These are phyloP conservation scores for Cutaneotrichosporon sp. DNA, from an alignment of 1,284 basidiomycete genomes.

Conservation along the genomic window DNA sequence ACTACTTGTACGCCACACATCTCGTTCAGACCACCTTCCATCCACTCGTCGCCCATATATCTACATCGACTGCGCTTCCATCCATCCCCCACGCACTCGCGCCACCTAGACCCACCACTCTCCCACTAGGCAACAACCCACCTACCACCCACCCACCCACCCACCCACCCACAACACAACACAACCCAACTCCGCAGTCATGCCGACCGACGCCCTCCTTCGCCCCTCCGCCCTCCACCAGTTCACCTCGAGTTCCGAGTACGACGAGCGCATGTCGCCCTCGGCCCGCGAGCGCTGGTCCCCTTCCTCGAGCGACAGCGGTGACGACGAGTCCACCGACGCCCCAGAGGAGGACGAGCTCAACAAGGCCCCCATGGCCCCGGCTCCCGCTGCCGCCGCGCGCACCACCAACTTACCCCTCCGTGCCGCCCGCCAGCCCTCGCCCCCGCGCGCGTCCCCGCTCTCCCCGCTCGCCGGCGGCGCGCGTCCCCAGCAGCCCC, in stretches of 20 bases:
- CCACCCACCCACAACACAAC: background rate
- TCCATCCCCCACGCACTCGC: conserved; percentile 5
- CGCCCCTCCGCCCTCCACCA: conserved; percentile 15
- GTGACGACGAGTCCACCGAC: conserved; percentile 16
- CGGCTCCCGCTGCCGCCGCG: conserved; percentile 3
- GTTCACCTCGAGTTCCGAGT: background rate
- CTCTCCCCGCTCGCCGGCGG: conserved; percentile 13
- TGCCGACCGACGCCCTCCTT: conserved; percentile 22
- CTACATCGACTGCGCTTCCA: background rate
- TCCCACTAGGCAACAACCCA: background rate
- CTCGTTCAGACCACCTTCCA: background rate
- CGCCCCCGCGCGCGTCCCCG: conserved; percentile 17
- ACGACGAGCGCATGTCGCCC: conserved; percentile 2
- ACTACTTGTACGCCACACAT: background rate
- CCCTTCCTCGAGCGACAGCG: conserved; percentile 8
- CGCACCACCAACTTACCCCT: background rate
- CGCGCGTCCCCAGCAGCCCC: conserved; percentile 6
- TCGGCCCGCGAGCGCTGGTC: conserved; percentile 5
- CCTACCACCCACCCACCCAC: background rate
- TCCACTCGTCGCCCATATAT: conserved; percentile 1
- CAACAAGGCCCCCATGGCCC: conserved; percentile 6
- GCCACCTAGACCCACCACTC: background rate
- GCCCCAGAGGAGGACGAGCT: conserved; percentile 13
- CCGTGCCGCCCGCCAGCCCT: conserved; percentile 1
- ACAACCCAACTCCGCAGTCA: conserved; percentile 2